Evolutionary conservation across 208 protist genomes (phyloP).

Genomic region (Wallacemonas sp.): DNA sequence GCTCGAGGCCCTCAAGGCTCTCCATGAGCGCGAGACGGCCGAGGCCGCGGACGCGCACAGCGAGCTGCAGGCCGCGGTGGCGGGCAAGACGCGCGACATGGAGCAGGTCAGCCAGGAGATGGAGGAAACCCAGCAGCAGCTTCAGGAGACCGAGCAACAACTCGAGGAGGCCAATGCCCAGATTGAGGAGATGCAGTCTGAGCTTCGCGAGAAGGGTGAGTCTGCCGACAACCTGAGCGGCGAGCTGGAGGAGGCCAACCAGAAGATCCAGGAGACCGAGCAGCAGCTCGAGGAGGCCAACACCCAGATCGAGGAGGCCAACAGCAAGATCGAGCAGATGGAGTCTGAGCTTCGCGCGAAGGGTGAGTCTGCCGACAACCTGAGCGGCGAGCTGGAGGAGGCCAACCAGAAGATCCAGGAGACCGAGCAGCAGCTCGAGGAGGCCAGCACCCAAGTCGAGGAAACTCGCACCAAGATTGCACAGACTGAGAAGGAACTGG

Average conservation of each 20-base stretch:
- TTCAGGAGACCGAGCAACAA: slow-evolving; percentile 33
- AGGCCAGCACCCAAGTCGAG: slow-evolving; percentile 25
- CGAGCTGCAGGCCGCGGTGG: background rate
- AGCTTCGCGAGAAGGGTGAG: slow-evolving; percentile 26
- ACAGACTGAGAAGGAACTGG: slow-evolving; percentile 20
- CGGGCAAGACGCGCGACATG: background rate
- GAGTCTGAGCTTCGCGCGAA: slow-evolving; percentile 24
- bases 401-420: slow-evolving; percentile 35
- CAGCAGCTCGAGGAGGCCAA: slow-evolving; percentile 42
- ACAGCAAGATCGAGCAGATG: slow-evolving; percentile 20
- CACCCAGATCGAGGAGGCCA: slow-evolving; percentile 25
- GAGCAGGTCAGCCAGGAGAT: slow-evolving; percentile 18
- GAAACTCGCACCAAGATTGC: slow-evolving; percentile 17
- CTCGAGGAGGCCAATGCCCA: slow-evolving; percentile 28
- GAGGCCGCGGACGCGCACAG: background rate
- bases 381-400: slow-evolving; percentile 23
- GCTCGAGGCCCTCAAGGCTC: slow-evolving; percentile 16
- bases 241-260: slow-evolving; percentile 14
- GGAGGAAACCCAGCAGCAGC: slow-evolving; percentile 30
- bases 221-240: slow-evolving; percentile 29
- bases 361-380: slow-evolving; percentile 29
- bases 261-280: slow-evolving; percentile 27
- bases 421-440: slow-evolving; percentile 26
- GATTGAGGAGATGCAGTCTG: slow-evolving; percentile 7
- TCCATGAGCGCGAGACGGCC: background rate